These are phyloP conservation scores for Metschnikowia amazonensis DNA, from an alignment of 805 yeast species.

Conservation along the genomic window DNA sequence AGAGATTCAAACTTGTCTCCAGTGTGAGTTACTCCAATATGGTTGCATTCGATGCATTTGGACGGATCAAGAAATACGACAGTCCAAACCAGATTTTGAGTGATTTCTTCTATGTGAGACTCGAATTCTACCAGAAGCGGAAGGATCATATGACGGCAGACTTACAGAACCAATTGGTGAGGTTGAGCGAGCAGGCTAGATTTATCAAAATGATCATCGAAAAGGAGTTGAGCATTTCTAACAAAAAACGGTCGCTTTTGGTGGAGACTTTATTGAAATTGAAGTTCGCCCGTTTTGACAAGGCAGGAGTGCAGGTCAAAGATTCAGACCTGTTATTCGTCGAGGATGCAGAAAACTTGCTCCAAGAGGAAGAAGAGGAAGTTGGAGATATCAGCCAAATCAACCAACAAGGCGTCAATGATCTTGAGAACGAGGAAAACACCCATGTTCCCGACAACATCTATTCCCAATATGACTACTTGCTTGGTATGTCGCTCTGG, in stretches of 20 bases:
- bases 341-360: conserved; percentile 26
- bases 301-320: conserved; percentile 60
- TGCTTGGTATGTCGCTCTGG: conserved; percentile 91
- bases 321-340: conserved; percentile 24
- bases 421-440: conserved; percentile 28
- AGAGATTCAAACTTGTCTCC: conserved; percentile 73
- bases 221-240: conserved; percentile 61
- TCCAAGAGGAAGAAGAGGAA: conserved; percentile 44
- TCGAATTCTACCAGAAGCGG: conserved; percentile 87
- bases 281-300: conserved; percentile 75
- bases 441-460: conserved; percentile 51
- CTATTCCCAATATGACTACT: conserved; percentile 73
- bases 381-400: conserved; percentile 21
- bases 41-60: conserved; percentile 93
- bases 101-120: conserved; percentile 81
- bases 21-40: conserved; percentile 73
- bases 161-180: conserved; percentile 70
- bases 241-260: conserved; percentile 64
- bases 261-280: conserved; percentile 57
- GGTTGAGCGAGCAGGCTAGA: conserved; percentile 77
- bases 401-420: conserved; percentile 23
- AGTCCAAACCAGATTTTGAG: conserved; percentile 69
- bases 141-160: conserved; percentile 73
- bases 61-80: conserved; percentile 80
- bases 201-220: conserved; percentile 90